These are phyloP conservation scores for Persicaria tinctoria DNA, from an alignment of 148 eudicot genomes.

Conservation along the genomic window DNA sequence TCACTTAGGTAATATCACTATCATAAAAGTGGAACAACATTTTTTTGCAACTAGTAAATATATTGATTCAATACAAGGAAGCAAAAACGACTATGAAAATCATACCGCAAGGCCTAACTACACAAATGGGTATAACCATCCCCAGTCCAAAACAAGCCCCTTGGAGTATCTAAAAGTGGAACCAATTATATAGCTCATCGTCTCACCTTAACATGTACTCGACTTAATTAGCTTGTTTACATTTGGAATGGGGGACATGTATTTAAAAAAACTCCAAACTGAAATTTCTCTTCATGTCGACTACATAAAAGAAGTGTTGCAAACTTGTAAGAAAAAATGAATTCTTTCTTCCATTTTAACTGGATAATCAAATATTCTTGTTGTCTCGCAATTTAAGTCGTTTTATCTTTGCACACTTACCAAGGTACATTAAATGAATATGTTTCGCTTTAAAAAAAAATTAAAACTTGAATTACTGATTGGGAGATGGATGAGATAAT, in stretches of 20 bases:
- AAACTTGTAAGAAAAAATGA: background rate
- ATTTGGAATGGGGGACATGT: background rate
- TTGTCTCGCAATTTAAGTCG: too few species aligned
- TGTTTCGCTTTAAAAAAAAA: too few species aligned
- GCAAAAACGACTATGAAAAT: too few species aligned
- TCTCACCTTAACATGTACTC: background rate
- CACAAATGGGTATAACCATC: too few species aligned
- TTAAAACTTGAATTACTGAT: too few species aligned
- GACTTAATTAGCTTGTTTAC: background rate
- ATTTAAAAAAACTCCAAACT: background rate
- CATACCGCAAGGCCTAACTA: too few species aligned
- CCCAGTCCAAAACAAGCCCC: too few species aligned
- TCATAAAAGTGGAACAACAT: slow-evolving; percentile 2
- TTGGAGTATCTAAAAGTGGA: background rate
- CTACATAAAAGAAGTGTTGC: background rate
- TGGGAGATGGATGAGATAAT: too few species aligned
- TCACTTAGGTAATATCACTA: background rate
- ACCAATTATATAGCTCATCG: background rate
- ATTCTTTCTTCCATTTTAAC: background rate
- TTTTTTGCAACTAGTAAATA: too few species aligned
- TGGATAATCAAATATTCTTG: background rate
- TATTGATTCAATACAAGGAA: too few species aligned
- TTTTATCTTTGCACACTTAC: too few species aligned
- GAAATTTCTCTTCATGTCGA: background rate
- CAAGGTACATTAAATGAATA: too few species aligned